phyloP scores from a whole-genome alignment of 2,329 filamentous ascomycete genomes.

The Monilinia polystroma region DNA sequence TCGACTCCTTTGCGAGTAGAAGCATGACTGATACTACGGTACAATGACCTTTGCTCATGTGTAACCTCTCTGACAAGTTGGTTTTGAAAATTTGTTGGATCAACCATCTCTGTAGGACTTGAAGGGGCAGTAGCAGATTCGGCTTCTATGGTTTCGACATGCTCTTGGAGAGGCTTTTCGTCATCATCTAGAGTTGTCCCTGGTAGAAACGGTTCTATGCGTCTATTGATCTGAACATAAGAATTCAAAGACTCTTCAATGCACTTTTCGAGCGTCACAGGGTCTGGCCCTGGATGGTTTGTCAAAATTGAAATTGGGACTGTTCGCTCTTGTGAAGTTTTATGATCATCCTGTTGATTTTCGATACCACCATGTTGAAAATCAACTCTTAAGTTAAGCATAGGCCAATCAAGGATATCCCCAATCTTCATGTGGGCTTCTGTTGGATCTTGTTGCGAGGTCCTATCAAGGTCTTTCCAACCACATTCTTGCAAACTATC shows the following conservation, averaged over 20 bases:
- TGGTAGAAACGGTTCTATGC: slow-evolving; percentile 61
- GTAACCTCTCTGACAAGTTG: slow-evolving; percentile 18
- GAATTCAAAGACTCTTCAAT: slow-evolving; percentile 90
- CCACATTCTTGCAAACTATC: slow-evolving; percentile 80
- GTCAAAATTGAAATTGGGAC: slow-evolving; percentile 88
- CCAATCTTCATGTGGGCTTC: slow-evolving; percentile 96
- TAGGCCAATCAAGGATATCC: slow-evolving; percentile 79
- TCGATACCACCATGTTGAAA: slow-evolving; percentile 89
- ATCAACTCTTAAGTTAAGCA: slow-evolving; percentile 90
- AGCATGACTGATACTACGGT: slow-evolving; percentile 37
- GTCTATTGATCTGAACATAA: slow-evolving; percentile 81
- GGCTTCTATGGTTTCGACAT: slow-evolving; percentile 34
- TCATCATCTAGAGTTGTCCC: slow-evolving; percentile 23
- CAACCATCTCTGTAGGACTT: slow-evolving; percentile 7
- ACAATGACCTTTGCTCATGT: slow-evolving; percentile 38
- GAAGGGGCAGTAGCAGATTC: slow-evolving; percentile 31
- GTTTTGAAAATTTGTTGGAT: background rate
- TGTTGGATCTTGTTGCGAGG: slow-evolving; percentile 91
- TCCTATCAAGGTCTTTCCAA: slow-evolving; percentile 74
- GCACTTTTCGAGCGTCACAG: slow-evolving; percentile 84
- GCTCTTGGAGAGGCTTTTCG: slow-evolving; percentile 31
- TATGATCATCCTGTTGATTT: slow-evolving; percentile 83
- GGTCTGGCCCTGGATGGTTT: slow-evolving; percentile 50
- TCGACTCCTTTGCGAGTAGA: slow-evolving; percentile 41
- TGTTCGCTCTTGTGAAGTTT: slow-evolving; percentile 86